phyloP scores from a whole-genome alignment of 2,329 filamentous ascomycete species.

The Monosporascus sp. region DNA sequence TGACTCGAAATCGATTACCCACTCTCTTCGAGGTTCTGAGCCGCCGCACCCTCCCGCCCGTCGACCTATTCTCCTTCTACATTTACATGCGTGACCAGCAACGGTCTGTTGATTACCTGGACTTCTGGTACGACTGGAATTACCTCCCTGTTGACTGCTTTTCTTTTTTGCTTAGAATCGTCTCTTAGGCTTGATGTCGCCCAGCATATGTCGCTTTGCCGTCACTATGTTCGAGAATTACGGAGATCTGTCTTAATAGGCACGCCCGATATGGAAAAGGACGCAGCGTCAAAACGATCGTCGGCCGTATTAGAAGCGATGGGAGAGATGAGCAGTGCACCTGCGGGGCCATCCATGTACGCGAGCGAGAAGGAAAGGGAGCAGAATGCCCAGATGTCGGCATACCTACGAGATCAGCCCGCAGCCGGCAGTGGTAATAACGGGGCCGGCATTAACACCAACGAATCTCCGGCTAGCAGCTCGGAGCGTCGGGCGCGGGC shows the following conservation, averaged over 20 bases:
- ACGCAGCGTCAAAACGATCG: constrained; percentile 73
- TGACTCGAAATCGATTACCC: constrained; percentile 75
- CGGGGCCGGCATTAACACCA: constrained; percentile 7
- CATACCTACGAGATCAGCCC: constrained; percentile 69
- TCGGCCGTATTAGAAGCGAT: constrained; percentile 71
- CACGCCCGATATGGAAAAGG: constrained; percentile 83
- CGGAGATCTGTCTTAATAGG: constrained; percentile 88
- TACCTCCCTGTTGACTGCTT: constrained; percentile 3
- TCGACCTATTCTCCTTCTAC: constrained; percentile 98
- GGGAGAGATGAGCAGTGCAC: constrained; percentile 58
- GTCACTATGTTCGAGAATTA: constrained; percentile 93
- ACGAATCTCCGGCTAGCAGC: constrained; percentile 52
- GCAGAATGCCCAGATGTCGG: constrained; percentile 85
- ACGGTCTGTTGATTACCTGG: constrained; percentile 92
- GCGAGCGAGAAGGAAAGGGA: constrained; percentile 67
- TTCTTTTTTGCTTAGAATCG: constrained; percentile 12
- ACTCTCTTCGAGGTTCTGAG: constrained; percentile 95
- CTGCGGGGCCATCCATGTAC: constrained; percentile 57
- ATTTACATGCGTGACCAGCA: constrained; percentile 99
- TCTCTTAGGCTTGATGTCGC: constrained; percentile 87
- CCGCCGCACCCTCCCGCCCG: constrained; percentile 86
- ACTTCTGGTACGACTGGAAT: constrained; percentile 71
- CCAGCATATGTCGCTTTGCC: constrained; percentile 95
- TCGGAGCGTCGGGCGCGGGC: constrained; percentile 38
- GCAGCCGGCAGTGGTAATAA: constrained; percentile 33